A percentile compares a stretch with the other conserved stretches of the same genome.
Evolutionary conservation across 805 yeast species (phyloP).

Genomic region (Candida endomychidarum): DNA sequence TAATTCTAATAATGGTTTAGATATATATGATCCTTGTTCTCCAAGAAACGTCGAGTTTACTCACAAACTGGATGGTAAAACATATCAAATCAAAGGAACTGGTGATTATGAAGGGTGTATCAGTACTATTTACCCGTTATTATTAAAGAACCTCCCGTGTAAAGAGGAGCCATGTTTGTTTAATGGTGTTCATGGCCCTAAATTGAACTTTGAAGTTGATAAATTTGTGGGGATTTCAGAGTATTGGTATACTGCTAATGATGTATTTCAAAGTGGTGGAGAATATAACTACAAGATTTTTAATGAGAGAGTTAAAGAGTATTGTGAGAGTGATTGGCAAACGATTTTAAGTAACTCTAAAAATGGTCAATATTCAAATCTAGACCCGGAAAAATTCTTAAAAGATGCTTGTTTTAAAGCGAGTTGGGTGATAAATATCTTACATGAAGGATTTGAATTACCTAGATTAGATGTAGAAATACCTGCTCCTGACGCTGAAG

Average conservation of each 20-base stretch:
- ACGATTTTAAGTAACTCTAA: constrained; percentile 47
- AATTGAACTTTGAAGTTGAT: constrained; percentile 72
- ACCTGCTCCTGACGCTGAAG: constrained; percentile 26
- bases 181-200: constrained; percentile 94
- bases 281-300: constrained; percentile 75
- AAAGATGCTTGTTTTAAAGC: constrained; percentile 90
- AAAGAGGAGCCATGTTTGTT: constrained; percentile 86
- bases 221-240: constrained; percentile 93
- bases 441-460: constrained; percentile 89
- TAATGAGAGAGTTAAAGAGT: constrained; percentile 62
- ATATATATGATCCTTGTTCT: constrained; percentile 73
- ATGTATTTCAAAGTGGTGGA: constrained; percentile 85
- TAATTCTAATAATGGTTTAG: constrained; percentile 14
- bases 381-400: constrained; percentile 52
- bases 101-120: constrained; percentile 80
- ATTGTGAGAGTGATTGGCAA: constrained; percentile 78
- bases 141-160: constrained; percentile 80
- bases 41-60: constrained; percentile 59
- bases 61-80: constrained; percentile 46
- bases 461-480: constrained; percentile 67
- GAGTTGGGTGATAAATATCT: constrained; percentile 84
- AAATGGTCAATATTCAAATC: constrained; percentile 57
- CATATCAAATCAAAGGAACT: constrained; percentile 61
- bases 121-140: constrained; percentile 68
- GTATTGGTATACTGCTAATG: constrained; percentile 96